A percentile compares a stretch with the other conserved stretches of the same genome.
phyloP scores from a whole-genome alignment of 768 basidiomycete genomes.

The Tylopilus balloui region DNA sequence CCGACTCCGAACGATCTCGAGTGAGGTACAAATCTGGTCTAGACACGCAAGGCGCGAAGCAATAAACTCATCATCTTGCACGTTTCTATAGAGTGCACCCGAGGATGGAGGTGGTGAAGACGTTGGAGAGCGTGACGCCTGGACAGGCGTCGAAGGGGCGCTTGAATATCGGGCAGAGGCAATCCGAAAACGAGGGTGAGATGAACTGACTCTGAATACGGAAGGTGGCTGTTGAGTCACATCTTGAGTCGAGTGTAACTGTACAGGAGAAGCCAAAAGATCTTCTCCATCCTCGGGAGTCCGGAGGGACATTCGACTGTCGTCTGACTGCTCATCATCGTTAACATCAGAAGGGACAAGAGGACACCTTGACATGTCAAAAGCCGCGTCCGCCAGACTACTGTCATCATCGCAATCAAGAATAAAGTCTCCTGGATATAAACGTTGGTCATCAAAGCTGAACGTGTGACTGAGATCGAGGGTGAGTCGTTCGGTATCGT shows the following conservation, averaged over 20 bases:
- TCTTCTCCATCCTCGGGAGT: constrained; percentile 27
- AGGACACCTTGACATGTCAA: constrained; percentile 20
- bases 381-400: constrained; percentile 11
- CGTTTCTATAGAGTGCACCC: background rate
- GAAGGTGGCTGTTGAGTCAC: background rate
- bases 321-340: constrained; percentile 30
- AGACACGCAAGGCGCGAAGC: constrained; percentile 22
- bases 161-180: constrained; percentile 4
- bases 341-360: constrained; percentile 23
- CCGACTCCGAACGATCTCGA: constrained; percentile 41
- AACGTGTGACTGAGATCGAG: constrained; percentile 16
- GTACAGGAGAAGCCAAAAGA: constrained; percentile 4
- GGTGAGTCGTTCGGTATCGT: constrained; percentile 19
- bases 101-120: constrained; percentile 9
- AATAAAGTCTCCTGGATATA: constrained; percentile 9
- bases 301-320: constrained; percentile 21
- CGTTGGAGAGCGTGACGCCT: background rate
- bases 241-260: background rate
- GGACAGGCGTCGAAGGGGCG: background rate
- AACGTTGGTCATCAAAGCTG: constrained; percentile 2
- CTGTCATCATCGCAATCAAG: constrained; percentile 4
- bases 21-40: constrained; percentile 38
- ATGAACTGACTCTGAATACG: constrained; percentile 24
- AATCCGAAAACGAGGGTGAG: constrained; percentile 26
- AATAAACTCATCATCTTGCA: constrained; percentile 12